These are phyloP conservation scores for Auricularia heimuer DNA, from an alignment of 768 basidiomycete genomes.

Conservation along the genomic window DNA sequence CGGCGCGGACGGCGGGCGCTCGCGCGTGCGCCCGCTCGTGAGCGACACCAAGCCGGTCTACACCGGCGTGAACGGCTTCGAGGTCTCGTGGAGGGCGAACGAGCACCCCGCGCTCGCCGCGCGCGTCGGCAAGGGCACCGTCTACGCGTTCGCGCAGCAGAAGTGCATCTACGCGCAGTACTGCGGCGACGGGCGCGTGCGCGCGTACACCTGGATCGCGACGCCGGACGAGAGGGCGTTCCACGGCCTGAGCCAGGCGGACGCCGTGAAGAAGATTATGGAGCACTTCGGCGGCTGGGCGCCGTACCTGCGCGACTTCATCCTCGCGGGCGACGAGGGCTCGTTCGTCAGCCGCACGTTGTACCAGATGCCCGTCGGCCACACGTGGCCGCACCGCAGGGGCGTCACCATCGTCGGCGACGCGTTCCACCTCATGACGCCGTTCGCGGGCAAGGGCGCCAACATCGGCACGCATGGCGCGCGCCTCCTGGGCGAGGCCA, in stretches of 20 bases:
- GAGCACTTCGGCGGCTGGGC: slow-evolving; percentile 12
- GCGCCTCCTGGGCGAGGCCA: slow-evolving; percentile 4
- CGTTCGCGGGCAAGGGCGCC: slow-evolving; percentile 28
- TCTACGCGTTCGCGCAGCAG: slow-evolving; percentile 18
- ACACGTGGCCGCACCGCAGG: slow-evolving; percentile 3
- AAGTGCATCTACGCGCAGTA: slow-evolving; percentile 23
- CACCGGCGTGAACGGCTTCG: slow-evolving; percentile 20
- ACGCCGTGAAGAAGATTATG: slow-evolving; percentile 5
- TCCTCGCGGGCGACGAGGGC: slow-evolving; percentile 11
- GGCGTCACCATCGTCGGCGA: slow-evolving; percentile 24
- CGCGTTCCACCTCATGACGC: slow-evolving; percentile 28
- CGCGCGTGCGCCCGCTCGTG: slow-evolving; percentile 26
- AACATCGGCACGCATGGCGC: slow-evolving; percentile 27
- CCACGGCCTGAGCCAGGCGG: neutral
- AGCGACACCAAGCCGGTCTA: slow-evolving; percentile 23
- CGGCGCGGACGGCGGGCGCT: slow-evolving; percentile 34
- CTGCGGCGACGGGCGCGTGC: slow-evolving; percentile 19
- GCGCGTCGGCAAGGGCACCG: slow-evolving; percentile 21
- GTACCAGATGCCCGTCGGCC: slow-evolving; percentile 9
- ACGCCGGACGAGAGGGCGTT: neutral
- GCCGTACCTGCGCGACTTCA: neutral
- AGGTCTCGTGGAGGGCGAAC: slow-evolving; percentile 12
- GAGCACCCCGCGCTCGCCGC: slow-evolving; percentile 15
- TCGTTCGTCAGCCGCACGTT: slow-evolving; percentile 10
- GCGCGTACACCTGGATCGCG: slow-evolving; percentile 13